These are phyloP conservation scores for Aspergillus tanneri DNA, from an alignment of 2,329 filamentous ascomycete species.

Conservation along the genomic window DNA sequence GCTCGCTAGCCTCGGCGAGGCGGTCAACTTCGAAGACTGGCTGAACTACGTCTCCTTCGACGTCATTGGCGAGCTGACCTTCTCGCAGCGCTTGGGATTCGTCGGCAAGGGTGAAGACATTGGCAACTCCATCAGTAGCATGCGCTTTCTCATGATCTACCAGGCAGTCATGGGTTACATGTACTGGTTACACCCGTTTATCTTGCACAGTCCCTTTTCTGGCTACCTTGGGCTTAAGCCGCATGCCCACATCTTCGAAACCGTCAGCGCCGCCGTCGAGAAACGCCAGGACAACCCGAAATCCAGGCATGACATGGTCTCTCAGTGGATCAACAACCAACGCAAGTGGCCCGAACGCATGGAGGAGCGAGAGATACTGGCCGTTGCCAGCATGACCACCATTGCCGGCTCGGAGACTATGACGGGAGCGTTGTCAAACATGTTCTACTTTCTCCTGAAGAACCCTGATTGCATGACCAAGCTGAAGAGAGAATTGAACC, in stretches of 20 bases:
- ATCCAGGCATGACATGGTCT: conserved; percentile 37
- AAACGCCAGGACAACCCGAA: conserved; percentile 34
- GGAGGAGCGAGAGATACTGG: conserved; percentile 36
- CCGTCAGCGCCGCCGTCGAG: conserved; percentile 32
- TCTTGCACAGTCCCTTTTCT: conserved; percentile 41
- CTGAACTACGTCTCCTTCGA: conserved; percentile 43
- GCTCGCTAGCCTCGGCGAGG: conserved; percentile 19
- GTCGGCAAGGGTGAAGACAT: conserved; percentile 33
- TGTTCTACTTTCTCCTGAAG: conserved; percentile 39
- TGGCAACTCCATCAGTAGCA: conserved; percentile 39
- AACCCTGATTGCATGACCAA: conserved; percentile 21
- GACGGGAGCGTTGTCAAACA: conserved; percentile 35
- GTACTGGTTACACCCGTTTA: conserved; percentile 35
- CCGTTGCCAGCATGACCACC: conserved; percentile 35
- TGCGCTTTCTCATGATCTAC: conserved; percentile 27
- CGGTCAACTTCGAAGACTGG: conserved; percentile 42
- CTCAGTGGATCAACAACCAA: conserved; percentile 37
- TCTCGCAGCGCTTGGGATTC: conserved; percentile 39
- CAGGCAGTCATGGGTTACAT: conserved; percentile 37
- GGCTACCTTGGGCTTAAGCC: conserved; percentile 37
- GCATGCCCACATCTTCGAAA: conserved; percentile 42
- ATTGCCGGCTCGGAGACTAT: conserved; percentile 43
- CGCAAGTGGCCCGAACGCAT: conserved; percentile 35
- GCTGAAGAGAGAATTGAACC: conserved; percentile 24
- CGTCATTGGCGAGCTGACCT: conserved; percentile 40